phyloP scores from a whole-genome alignment of 495 filamentous ascomycete genomes.

The Penicillium paradoxum region DNA sequence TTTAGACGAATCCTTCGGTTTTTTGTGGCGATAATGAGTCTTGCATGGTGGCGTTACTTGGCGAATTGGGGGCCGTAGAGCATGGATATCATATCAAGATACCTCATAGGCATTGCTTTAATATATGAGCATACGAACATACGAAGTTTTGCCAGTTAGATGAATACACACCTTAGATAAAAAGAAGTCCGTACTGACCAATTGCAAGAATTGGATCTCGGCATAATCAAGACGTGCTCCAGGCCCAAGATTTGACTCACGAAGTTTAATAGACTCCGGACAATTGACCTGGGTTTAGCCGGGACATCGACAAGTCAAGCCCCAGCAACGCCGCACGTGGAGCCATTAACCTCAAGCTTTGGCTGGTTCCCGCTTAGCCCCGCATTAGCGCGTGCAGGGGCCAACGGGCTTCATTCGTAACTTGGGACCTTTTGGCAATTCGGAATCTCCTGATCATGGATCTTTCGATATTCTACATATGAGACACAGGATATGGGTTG shows the following conservation, averaged over 20 bases:
- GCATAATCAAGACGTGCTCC: too few relatives aligned
- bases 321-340: slow-evolving; percentile 17
- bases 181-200: too few relatives aligned
- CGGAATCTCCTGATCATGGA: not conserved
- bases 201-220: too few relatives aligned
- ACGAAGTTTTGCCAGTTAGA: too few relatives aligned
- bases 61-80: not conserved
- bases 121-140: too few relatives aligned
- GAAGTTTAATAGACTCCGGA: not conserved
- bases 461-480: not conserved
- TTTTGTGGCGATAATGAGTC: slow-evolving; percentile 1
- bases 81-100: slow-evolving; percentile 6
- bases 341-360: slow-evolving; percentile 6
- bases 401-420: not conserved
- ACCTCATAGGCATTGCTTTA: not conserved
- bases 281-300: not conserved
- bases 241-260: too few relatives aligned
- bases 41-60: slow-evolving; percentile 22
- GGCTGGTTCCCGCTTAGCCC: slow-evolving; percentile 1
- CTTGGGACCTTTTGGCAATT: not conserved
- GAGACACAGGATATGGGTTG: not conserved
- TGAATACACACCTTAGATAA: too few relatives aligned
- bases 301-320: slow-evolving; percentile 7
- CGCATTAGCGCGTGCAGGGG: slow-evolving; percentile 2
- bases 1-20: not conserved